Conservation (phyloP, 2,329 filamentous ascomycete genomes). For the Trichothecium roseum region DNA sequence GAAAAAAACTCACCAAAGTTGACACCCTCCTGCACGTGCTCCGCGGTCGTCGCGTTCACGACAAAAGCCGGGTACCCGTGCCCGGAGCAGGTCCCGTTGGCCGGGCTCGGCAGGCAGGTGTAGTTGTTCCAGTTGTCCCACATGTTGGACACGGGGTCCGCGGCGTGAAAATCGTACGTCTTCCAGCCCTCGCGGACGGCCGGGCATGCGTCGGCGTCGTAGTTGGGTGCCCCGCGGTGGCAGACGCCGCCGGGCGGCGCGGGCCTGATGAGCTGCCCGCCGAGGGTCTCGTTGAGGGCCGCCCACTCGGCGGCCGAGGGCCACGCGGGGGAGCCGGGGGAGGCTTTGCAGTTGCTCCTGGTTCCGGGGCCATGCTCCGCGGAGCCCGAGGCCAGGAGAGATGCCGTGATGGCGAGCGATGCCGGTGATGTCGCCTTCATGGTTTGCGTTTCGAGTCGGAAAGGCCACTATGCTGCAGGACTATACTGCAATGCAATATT, state of each 20-base stretch:
- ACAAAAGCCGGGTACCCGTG: conserved; percentile 25
- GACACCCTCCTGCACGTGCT: conserved; percentile 22
- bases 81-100: conserved; percentile 19
- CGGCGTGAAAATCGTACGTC: conserved; percentile 15
- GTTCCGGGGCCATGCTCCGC: too few relatives aligned
- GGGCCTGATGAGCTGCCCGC: conserved; percentile 22
- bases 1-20: conserved; percentile 30
- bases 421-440: too few relatives aligned
- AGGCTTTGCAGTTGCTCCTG: conserved; percentile 42
- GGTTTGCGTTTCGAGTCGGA: too few relatives aligned
- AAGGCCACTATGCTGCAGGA: too few relatives aligned
- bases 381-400: too few relatives aligned
- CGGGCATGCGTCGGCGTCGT: conserved; percentile 18
- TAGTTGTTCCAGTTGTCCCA: conserved; percentile 36
- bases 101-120: conserved; percentile 33
- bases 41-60: conserved; percentile 20
- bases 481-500: too few relatives aligned
- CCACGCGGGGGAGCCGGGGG: conserved; percentile 34
- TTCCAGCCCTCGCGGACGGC: conserved; percentile 13
- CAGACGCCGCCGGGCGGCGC: conserved; percentile 26
- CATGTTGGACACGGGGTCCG: conserved; percentile 20
- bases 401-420: too few relatives aligned
- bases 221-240: conserved; percentile 14
- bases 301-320: conserved; percentile 34
- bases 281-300: conserved; percentile 31